A percentile compares a stretch with the other conserved stretches of the same genome.
Evolutionary conservation across 345 rosid genomes (phyloP).

Genomic region (Mangifera indica): DNA sequence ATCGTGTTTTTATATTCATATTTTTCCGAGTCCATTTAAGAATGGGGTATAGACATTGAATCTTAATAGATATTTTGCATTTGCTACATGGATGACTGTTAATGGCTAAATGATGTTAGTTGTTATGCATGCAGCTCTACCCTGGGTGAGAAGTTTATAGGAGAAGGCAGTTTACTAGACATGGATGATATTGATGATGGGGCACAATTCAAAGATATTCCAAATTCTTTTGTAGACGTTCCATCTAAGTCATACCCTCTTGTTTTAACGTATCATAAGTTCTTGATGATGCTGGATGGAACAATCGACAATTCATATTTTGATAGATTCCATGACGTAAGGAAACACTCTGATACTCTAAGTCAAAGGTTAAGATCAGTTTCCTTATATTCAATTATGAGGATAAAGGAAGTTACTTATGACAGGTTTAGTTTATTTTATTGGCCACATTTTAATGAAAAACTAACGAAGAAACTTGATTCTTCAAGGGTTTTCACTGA

Average conservation of each 20-base stretch:
- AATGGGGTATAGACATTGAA: too few species aligned
- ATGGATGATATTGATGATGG: slow-evolving; percentile 33
- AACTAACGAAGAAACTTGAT: slow-evolving; percentile 40
- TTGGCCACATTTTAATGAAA: slow-evolving; percentile 52
- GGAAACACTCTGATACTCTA: slow-evolving; percentile 24
- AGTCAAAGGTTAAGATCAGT: slow-evolving; percentile 25
- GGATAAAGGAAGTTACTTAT: slow-evolving; percentile 43
- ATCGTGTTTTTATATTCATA: background rate
- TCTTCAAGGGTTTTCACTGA: slow-evolving; percentile 51
- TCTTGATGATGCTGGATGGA: slow-evolving; percentile 60
- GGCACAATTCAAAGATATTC: slow-evolving; percentile 39
- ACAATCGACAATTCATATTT: slow-evolving; percentile 48
- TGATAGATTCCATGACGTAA: slow-evolving; percentile 37
- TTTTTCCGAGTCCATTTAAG: background rate
- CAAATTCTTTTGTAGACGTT: slow-evolving; percentile 40
- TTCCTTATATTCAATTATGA: slow-evolving; percentile 32
- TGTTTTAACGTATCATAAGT: slow-evolving; percentile 48
- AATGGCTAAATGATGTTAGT: background rate
- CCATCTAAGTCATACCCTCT: slow-evolving; percentile 41
- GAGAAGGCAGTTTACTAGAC: slow-evolving; percentile 23
- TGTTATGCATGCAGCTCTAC: slow-evolving; percentile 32
- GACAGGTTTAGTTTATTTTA: slow-evolving; percentile 44
- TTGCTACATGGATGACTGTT: background rate
- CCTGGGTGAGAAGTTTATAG: slow-evolving; percentile 25
- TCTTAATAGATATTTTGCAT: background rate